Percentiles rank a stretch among this genome's conserved stretches.
These are phyloP conservation scores for Oxyria digyna DNA, from an alignment of 148 eudicot species.

Conservation along the genomic window DNA sequence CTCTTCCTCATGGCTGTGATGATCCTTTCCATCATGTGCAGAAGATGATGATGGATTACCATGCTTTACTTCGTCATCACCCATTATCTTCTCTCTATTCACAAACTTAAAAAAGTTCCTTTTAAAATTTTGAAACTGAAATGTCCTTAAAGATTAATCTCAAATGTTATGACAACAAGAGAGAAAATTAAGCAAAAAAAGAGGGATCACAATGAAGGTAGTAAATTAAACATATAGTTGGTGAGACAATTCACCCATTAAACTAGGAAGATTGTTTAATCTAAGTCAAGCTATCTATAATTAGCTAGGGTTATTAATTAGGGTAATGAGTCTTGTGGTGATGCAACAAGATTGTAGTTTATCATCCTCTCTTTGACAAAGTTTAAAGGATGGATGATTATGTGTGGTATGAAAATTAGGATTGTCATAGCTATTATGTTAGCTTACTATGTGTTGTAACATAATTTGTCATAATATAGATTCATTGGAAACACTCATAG, in stretches of 20 bases:
- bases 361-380: background rate
- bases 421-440: no score
- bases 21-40: slow-evolving; percentile 2
- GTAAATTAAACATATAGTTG: no score
- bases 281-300: no score
- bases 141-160: background rate
- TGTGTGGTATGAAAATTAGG: no score
- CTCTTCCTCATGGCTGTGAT: slow-evolving; percentile 35
- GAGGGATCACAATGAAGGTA: background rate
- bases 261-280: background rate
- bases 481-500: no score
- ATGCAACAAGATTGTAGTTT: background rate
- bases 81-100: background rate
- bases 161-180: background rate
- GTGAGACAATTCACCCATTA: background rate
- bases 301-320: no score
- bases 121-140: background rate
- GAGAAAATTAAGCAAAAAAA: background rate
- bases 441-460: no score
- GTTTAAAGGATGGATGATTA: background rate
- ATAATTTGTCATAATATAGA: no score
- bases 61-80: slow-evolving; percentile 1
- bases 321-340: background rate
- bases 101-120: background rate
- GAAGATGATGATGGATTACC: slow-evolving; percentile 17